Base-by-base conservation (phyloP, 2,329 filamentous ascomycete genomes). In the Decorospora gaudefroyi region DNA sequence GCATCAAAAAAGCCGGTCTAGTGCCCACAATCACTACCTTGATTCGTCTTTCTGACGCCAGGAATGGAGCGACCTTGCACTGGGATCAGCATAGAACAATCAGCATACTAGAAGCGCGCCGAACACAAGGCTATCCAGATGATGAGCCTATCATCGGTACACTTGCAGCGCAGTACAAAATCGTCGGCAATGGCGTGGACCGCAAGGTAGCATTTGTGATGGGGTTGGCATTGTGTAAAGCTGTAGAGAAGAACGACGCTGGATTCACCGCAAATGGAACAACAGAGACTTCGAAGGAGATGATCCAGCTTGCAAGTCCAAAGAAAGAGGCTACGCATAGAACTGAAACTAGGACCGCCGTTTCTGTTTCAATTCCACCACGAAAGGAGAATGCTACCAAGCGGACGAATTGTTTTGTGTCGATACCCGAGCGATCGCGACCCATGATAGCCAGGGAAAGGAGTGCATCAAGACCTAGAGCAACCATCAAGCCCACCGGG, bases 151-250 rank as follows among this genome's bases (percentile, higher is more conserved):
- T 95, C 0, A 66, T 91, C 1, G 88, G 88, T 0, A 59, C 40
- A 0, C 65, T 77, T 0, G 7, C 25, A 0, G 72, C 83, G 1
- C 84, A 88, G 60, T 84, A 80, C 72, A 79, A 77, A 41, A 81
- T 88, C 13, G 75, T 91, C 0, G 89, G 89, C 0, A 95, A 95
- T 65, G 88, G 84, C 18, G 88, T 95, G 0, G 81, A 87, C 2
- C 74, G 87, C 6, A 79, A 82, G 16, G 79, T 88, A 1, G 81
- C 87, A 0, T 67, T 90, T 12, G 81, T 82, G 0, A 64, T 90
- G 1, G 88, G 88, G 0, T 59, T 87, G 4, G 73, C 77, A 7
- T 70, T 90, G 9, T 45, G 54, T 5, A 21, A 46, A 9, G 57
- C 57, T 0, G 13, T 54, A 1, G 40, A 51, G 11, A 18, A 34